Base-by-base conservation (phyloP, 106 monocot genomes). In the Alisma plantagoaquatica region DNA sequence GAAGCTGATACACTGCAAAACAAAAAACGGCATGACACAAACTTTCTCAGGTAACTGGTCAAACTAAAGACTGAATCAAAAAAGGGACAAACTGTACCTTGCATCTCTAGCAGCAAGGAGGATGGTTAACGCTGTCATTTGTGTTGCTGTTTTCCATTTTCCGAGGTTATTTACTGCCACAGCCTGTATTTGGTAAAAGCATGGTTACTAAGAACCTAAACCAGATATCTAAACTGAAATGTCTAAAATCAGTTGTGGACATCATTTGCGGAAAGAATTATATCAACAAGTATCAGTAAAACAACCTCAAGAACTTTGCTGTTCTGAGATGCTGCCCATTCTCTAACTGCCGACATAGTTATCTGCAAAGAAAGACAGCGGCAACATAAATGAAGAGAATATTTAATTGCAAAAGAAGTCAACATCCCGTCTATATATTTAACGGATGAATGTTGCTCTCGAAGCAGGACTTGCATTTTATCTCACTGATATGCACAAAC, bases 111-210 rank as follows among this genome's bases (percentile, higher is more conserved):
- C 60, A 26, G n/a, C n/a, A 19, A 98, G 79, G 8, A 98, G 78
- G 31, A 98, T 76, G 11, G 76, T 85, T 41, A 98, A 60, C 62
- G 96, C 80, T 16, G 69, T 79, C 96, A 98, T 98, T 59, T 98
- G 86, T n/a, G 81, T 78, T 12, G 96, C 89, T 15, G 89, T 98
- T 71, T 98, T 98, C 96, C 96, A 98, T 49, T 98, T 98, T 29
- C 89, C 89, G 56, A 89, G 56, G 57, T 72, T 85, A 55, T 85
- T 98, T 50, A 98, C 96, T 25, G 96, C 84, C 25, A 98, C 96
- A 59, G 85, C 96, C 96, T 98, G 76, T 27, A 7, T 38, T 38
- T 38, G 35, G 14, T 38, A 7, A 38, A 38, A 38, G 9, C 35
- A 38, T 38, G 6, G 6, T 38, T 38, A n/a, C n/a, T n/a, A n/a